phyloP scores from a whole-genome alignment of 129 eudicot species.

The carrot (Daucus carota) region DH1_v3.0 NC_030387.2:39797001-39797500 shows the following conservation, averaged over 20 bases:
- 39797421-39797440: neutral
- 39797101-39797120: neutral
- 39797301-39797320: constrained; percentile 6
- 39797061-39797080: neutral
- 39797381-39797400: neutral
- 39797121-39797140: neutral
- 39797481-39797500: neutral
- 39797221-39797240: constrained; percentile 67
- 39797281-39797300: constrained; percentile 79
- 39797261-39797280: constrained; percentile 87
- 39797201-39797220: neutral
- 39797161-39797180: neutral
- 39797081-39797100: neutral
- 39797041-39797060: neutral
- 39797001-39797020: neutral
- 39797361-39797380: neutral
- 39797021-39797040: neutral
- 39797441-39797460: neutral
- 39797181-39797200: neutral
- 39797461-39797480: neutral
- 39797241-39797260: constrained; percentile 88
- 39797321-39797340: neutral
- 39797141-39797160: neutral
- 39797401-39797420: neutral
- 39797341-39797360: neutral